phyloP scores from a whole-genome alignment of 768 basidiomycete species.

The Boletales sp. region DNA sequence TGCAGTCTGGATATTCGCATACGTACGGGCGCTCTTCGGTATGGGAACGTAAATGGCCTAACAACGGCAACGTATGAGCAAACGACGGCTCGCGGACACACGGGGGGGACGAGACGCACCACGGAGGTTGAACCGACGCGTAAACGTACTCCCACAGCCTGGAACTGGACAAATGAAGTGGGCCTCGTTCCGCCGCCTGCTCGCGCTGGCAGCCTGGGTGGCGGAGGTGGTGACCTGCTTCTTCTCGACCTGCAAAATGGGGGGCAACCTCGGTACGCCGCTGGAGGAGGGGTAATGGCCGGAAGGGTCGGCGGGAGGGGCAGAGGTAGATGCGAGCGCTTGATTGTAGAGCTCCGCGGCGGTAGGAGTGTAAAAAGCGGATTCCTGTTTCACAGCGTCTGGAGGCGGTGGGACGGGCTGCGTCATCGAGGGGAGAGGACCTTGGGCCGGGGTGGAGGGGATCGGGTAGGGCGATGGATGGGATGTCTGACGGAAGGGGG shows the following conservation, averaged over 20 bases:
- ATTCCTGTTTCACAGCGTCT: slow-evolving; percentile 39
- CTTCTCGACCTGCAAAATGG: slow-evolving; percentile 88
- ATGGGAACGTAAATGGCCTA: slow-evolving; percentile 91
- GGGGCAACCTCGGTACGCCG: slow-evolving; percentile 58
- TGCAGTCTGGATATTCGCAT: slow-evolving; percentile 91
- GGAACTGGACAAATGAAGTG: slow-evolving; percentile 92
- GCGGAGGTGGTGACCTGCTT: slow-evolving; percentile 94
- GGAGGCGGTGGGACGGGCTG: slow-evolving; percentile 14
- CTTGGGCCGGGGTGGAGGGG: slow-evolving; percentile 28
- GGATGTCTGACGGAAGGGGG: slow-evolving; percentile 37
- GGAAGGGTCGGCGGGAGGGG: slow-evolving; percentile 16
- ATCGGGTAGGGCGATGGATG: slow-evolving; percentile 38
- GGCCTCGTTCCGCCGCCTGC: slow-evolving; percentile 84
- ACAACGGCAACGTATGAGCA: slow-evolving; percentile 4
- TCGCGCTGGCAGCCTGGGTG: slow-evolving; percentile 88
- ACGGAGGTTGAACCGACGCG: slow-evolving; percentile 83
- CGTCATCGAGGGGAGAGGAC: slow-evolving; percentile 27
- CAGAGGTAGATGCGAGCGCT: slow-evolving; percentile 35
- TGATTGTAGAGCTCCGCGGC: slow-evolving; percentile 56
- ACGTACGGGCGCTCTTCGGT: slow-evolving; percentile 94
- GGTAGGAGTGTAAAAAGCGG: slow-evolving; percentile 45
- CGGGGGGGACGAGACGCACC: slow-evolving; percentile 41
- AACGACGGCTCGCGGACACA: slow-evolving; percentile 1
- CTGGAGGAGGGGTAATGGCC: slow-evolving; percentile 29
- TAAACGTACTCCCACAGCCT: slow-evolving; percentile 96